Evolutionary conservation across 169 alveolate species (phyloP), one percentile per base, ranked within the genome.

Genomic region (Cryptosporidium sp.): DNA sequence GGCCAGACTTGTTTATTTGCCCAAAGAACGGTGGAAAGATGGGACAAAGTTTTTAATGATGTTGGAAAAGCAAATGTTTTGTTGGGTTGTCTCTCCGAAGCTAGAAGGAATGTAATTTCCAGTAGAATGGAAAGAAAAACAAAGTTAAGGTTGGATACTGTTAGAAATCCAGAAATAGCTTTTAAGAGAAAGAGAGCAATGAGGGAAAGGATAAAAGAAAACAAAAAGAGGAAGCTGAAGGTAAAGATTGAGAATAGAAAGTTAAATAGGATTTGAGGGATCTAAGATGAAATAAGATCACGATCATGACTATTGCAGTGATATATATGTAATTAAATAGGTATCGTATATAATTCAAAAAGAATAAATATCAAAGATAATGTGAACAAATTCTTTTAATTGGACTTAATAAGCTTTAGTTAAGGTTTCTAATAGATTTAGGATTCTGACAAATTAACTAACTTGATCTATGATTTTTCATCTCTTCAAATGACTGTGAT

Each of bases 51-150:
- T 7, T 80, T 80, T 48, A 35, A 52, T 26, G 65, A 62, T 12
- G 62, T 80, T 10, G 67, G 67, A 12, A 33, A 62, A 12, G 21
- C 89, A 0, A 80, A 45, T 5, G 18, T 62, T 21, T 43, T 80
- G 6, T 23, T 62, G n/a, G 55, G 26, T 16, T 43, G 48, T 21
- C 52, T 80, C 10, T 80, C 75, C 16, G 89, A 80, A 14, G 61
- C 89, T 10, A 80, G 89, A 26, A 59, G 45, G 70, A 35, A 23
- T 3, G 75, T 80, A 37, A 37, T 80, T 2, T 23, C 71, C 7
- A 62, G 12, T n/a, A 61, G 89, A 65, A n/a, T 62, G 6, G 68
- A 80, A 39, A 80, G 89, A 41, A 80, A 80, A 29, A 41, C 89
- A 14, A 59, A 41, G 37, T 6, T 80, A n/a, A 80, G 29, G 29